A percentile compares a stretch with the other conserved stretches of the same genome.
Conservation (phyloP, 257 asterid genomes). For the Solanum lignicaule region DNA sequence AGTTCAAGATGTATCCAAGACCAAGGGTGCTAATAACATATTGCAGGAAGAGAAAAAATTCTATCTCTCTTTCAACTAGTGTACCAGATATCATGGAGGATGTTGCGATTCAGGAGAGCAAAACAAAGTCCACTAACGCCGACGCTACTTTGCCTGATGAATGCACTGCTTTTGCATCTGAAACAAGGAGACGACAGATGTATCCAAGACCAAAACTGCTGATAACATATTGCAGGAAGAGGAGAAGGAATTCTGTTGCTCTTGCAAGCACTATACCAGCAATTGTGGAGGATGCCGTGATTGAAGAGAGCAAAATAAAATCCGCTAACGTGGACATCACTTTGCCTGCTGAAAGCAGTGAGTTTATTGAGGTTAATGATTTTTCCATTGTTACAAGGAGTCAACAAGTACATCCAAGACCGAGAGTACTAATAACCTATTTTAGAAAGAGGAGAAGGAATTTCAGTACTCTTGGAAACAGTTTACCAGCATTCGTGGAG, state of each 20-base stretch:
- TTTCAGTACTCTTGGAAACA: neutral
- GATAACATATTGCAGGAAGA: neutral
- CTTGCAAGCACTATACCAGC: neutral
- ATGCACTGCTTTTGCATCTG: neutral
- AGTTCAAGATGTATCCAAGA: neutral
- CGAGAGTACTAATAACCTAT: neutral
- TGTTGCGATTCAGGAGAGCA: neutral
- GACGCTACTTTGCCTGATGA: neutral
- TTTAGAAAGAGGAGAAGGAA: neutral
- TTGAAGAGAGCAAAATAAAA: neutral
- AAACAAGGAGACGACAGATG: neutral
- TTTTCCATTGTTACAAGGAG: neutral
- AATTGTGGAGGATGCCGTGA: neutral
- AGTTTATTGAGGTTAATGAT: neutral
- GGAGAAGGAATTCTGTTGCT: neutral
- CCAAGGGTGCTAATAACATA: neutral
- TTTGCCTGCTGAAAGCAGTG: neutral
- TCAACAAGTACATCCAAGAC: neutral
- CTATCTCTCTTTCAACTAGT: neutral
- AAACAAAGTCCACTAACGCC: neutral
- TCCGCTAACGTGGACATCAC: neutral
- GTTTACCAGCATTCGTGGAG: neutral
- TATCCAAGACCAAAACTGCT: neutral
- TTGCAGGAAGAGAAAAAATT: neutral
- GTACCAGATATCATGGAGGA: neutral